phyloP scores from a whole-genome alignment of 1,284 basidiomycete genomes.

The Ganoderma leucocontextum region DNA sequence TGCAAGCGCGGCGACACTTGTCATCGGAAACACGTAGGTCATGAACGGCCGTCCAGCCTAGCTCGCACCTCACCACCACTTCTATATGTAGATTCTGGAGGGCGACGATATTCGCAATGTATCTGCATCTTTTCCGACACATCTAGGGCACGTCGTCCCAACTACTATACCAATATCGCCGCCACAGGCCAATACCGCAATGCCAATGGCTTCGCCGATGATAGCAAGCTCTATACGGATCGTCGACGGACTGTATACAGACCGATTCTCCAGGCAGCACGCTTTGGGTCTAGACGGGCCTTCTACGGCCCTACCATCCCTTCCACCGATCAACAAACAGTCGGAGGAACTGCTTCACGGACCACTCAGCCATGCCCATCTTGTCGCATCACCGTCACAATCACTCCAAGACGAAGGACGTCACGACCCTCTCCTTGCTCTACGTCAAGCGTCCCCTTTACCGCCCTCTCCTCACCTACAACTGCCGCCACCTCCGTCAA shows the following conservation, averaged over 20 bases:
- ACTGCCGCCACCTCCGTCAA: neutral
- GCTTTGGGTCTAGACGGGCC: neutral
- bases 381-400: neutral
- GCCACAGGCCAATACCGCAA: neutral
- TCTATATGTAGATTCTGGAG: neutral
- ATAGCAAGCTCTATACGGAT: conserved; percentile 5
- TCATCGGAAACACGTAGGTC: conserved; percentile 19
- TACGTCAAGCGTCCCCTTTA: neutral
- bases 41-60: neutral
- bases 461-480: neutral
- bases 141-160: neutral
- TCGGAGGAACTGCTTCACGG: neutral
- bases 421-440: neutral
- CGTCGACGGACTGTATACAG: conserved; percentile 12
- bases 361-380: too few species aligned
- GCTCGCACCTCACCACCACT: neutral
- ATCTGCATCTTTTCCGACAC: neutral
- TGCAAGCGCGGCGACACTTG: conserved; percentile 27
- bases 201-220: neutral
- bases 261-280: neutral
- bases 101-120: neutral
- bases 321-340: neutral
- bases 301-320: neutral
- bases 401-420: neutral
- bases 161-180: neutral